Evolutionary conservation across 768 basidiomycete genomes (phyloP), one percentile per base, ranked within the genome.

Genomic region (Suillus occidentalis): DNA sequence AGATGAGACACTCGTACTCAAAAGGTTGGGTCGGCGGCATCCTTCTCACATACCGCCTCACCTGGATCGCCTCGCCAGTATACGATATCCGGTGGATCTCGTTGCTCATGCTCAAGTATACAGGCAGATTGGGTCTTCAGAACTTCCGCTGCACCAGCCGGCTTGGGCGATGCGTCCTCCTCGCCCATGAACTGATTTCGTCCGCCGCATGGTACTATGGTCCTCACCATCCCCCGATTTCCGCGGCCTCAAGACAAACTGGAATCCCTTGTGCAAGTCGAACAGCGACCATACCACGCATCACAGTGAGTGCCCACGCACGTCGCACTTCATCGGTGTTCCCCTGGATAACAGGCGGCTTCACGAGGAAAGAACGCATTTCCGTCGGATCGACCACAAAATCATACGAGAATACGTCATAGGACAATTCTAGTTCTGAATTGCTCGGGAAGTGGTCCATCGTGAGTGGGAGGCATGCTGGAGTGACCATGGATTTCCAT

Each of bases 41-140:
- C 67, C 90, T 84, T 31, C 95, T 85, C 34, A 94, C 90, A 73
- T 94, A 95, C 47, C 94, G 83, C 69, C 89, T 85, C 20, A 98
- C 94, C 71, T 94, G 90, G 65, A 99, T 92, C 18, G 88, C 85
- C 70, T 95, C 91, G n/a, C 92, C 92, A 53, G 90, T 92, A 71
- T 95, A 99, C 49, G 90, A 89, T 66, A 99, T 89, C 31, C 91
- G 84, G 76, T 99, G 97, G 50, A 99, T 94, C 76, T 97, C 94
- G 73, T 98, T 97, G 73, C 90, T 90, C 87, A 96, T 95, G 69
- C 94, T 94, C 62, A 99, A 83, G 78, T 91, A 99, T 8, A 97
- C 89, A 1, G 95, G 89, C 60, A 90, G 87, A 45, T 76, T 76
- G 47, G 0, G 83, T 83, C 57, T 77, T 79, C 69, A 89, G 79